Percentiles rank a stretch among this genome's conserved stretches.
Evolutionary conservation across 2,329 filamentous ascomycete species (phyloP).

Genomic region (Macrophomina pseudophaseolina): DNA sequence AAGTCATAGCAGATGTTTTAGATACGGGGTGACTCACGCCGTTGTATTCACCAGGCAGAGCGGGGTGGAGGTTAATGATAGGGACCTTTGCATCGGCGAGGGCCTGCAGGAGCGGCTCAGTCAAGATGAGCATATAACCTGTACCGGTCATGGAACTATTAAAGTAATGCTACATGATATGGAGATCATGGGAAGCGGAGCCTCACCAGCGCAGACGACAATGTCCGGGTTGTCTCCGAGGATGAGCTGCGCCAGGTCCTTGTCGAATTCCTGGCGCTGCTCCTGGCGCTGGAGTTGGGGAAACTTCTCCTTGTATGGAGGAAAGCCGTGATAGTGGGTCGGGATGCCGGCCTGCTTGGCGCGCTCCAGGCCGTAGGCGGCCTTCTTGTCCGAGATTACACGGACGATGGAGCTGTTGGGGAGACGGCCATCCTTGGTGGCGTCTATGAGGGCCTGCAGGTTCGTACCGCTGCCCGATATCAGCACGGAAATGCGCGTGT

Average conservation of each 20-base stretch:
- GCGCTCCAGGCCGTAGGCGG: conserved; percentile 67
- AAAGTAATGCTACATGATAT: not conserved
- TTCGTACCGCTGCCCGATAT: conserved; percentile 70
- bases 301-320: conserved; percentile 75
- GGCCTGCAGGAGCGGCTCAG: conserved; percentile 70
- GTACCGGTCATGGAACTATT: conserved; percentile 37
- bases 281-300: conserved; percentile 55
- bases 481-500: conserved; percentile 62
- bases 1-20: not conserved
- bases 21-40: conserved; percentile 52
- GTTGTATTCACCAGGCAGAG: conserved; percentile 74
- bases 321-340: conserved; percentile 80
- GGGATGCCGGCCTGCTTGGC: conserved; percentile 68
- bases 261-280: conserved; percentile 71
- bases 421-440: conserved; percentile 52
- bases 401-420: conserved; percentile 62
- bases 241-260: conserved; percentile 72
- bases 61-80: conserved; percentile 84
- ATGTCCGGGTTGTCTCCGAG: conserved; percentile 70
- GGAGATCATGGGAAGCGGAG: not conserved
- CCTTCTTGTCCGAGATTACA: conserved; percentile 64
- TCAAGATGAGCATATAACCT: conserved; percentile 88
- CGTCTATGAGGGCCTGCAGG: conserved; percentile 76
- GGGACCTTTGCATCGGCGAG: conserved; percentile 65
- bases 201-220: conserved; percentile 66